These are phyloP conservation scores for Aspergillus pseudoviridinutans DNA, from an alignment of 2,329 filamentous ascomycete species.

Conservation along the genomic window DNA sequence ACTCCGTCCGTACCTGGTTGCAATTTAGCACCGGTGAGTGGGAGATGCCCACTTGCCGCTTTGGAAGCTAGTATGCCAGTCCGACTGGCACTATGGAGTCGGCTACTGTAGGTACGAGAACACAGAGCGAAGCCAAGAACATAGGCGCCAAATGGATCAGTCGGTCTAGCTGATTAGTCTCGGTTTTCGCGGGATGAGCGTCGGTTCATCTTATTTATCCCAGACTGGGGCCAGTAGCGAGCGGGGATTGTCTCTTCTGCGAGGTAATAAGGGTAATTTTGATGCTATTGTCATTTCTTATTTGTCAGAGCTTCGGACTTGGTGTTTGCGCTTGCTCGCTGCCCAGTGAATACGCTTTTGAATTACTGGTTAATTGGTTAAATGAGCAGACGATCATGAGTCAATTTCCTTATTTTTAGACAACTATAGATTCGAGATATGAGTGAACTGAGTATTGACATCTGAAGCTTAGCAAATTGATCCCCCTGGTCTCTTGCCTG, in stretches of 20 bases:
- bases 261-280: conserved; percentile 9
- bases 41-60: conserved; percentile 17
- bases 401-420: not conserved
- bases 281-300: not conserved
- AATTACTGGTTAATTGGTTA: not conserved
- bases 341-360: not conserved
- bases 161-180: not conserved
- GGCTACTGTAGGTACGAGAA: conserved; percentile 34
- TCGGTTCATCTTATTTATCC: not conserved
- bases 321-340: no score
- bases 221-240: conserved; percentile 2
- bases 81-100: conserved; percentile 6
- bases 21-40: conserved; percentile 9
- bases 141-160: not conserved
- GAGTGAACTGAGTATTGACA: not conserved
- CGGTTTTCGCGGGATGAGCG: not conserved
- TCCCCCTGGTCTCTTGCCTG: not conserved
- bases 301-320: no score
- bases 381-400: not conserved
- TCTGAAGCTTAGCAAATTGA: conserved; percentile 1
- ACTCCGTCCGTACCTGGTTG: not conserved
- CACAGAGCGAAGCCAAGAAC: conserved; percentile 16
- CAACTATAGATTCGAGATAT: not conserved
- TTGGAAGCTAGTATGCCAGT: conserved; percentile 8
- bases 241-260: conserved; percentile 1